A percentile compares a stretch with the other conserved stretches of the same genome.
Evolutionary conservation across 208 protist species (phyloP).

Genomic region (Acanthamoeba lenticulata): DNA sequence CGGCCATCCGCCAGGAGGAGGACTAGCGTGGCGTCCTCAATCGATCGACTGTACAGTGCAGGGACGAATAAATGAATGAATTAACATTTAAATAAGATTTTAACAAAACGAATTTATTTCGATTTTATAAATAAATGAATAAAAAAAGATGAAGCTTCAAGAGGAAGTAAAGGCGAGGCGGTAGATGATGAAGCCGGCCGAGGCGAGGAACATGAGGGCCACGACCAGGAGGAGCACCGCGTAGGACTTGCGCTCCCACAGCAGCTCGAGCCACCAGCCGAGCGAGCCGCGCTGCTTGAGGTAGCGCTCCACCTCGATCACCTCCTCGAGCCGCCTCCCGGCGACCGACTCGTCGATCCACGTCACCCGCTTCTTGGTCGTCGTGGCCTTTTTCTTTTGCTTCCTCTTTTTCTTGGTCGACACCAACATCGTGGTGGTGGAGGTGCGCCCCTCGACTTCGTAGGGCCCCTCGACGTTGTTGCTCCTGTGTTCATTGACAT

Average conservation of each 20-base stretch:
- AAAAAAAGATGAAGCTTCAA: neutral
- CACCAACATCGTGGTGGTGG: neutral
- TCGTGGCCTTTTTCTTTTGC: neutral
- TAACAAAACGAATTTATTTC: neutral
- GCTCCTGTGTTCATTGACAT: too few species aligned
- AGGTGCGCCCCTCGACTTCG: too few species aligned
- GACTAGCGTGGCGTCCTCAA: neutral
- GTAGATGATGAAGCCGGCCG: neutral
- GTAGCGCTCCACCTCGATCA: conserved; percentile 33
- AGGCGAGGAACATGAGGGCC: neutral
- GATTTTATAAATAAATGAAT: neutral
- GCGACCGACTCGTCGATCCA: neutral
- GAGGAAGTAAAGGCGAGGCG: neutral
- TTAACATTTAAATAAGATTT: too few species aligned
- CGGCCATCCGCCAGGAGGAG: neutral
- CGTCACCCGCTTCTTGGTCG: neutral
- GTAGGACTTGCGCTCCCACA: neutral
- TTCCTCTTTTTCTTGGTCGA: neutral
- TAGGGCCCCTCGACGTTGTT: too few species aligned
- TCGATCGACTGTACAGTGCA: too few species aligned
- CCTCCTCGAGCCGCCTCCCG: neutral
- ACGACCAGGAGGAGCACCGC: neutral
- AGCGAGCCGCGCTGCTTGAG: conserved; percentile 10
- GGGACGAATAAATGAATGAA: too few species aligned
- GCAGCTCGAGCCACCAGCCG: neutral